Evolutionary conservation across 345 rosid genomes (phyloP).

Genomic region (Populus davidiana): DNA sequence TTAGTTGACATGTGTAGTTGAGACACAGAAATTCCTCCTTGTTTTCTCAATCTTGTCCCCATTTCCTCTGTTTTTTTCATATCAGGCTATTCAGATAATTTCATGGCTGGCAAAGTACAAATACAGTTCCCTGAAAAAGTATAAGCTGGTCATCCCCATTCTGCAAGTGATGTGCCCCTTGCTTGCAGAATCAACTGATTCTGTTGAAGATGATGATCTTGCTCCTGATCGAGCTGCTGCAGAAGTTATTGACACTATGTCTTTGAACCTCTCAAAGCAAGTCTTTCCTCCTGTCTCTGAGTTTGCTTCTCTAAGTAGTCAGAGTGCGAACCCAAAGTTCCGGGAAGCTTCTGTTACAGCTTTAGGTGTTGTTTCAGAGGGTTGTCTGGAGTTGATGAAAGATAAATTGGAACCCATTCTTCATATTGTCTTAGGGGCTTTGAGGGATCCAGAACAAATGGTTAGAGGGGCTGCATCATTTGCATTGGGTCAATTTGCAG

Average conservation of each 20-base stretch:
- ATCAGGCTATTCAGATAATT: constrained; percentile 95
- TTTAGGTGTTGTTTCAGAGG: constrained; percentile 93
- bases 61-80: constrained; percentile 24
- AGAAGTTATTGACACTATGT: constrained; percentile 99
- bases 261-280: constrained; percentile 85
- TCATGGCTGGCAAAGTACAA: constrained; percentile 99
- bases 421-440: constrained; percentile 69
- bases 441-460: constrained; percentile 91
- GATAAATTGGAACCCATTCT: constrained; percentile 82
- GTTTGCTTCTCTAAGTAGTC: constrained; percentile 80
- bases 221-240: constrained; percentile 99
- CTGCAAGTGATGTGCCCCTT: constrained; percentile 97
- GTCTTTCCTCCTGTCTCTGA: constrained; percentile 75
- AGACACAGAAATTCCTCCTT: neutral
- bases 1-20: neutral
- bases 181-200: constrained; percentile 77
- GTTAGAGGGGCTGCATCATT: constrained; percentile 99
- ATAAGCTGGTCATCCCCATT: constrained; percentile 74
- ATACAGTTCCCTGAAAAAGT: constrained; percentile 74
- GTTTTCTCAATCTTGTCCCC: constrained; percentile 9
- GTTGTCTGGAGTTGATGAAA: constrained; percentile 81
- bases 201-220: constrained; percentile 93
- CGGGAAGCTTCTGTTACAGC: constrained; percentile 96
- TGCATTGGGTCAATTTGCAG: constrained; percentile 97
- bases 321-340: constrained; percentile 66